Percentiles rank a stretch among this genome's conserved stretches.
Conservation (phyloP, 257 asterid species). For the Verbena officinalis region DNA sequence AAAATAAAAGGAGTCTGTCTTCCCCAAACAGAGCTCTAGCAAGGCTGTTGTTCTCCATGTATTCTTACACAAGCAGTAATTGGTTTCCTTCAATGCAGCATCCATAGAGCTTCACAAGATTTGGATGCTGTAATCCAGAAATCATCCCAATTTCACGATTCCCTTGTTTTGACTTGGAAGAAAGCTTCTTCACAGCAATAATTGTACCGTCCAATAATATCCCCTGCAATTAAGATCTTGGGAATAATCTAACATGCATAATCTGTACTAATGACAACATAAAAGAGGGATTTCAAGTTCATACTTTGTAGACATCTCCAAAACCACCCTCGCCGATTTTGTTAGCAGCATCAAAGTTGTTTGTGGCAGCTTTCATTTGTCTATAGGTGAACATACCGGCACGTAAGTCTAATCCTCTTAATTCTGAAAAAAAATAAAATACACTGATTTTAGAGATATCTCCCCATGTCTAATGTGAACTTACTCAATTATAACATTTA, state of each 20-base stretch:
- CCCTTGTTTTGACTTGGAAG: slow-evolving; percentile 68
- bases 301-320: slow-evolving; percentile 69
- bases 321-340: slow-evolving; percentile 79
- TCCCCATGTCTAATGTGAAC: background rate
- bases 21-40: slow-evolving; percentile 61
- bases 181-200: slow-evolving; percentile 71
- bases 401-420: slow-evolving; percentile 56
- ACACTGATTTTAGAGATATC: background rate
- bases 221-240: slow-evolving; percentile 47
- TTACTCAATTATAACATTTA: background rate
- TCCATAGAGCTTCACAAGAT: slow-evolving; percentile 65
- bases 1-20: no score
- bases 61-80: slow-evolving; percentile 64
- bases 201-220: slow-evolving; percentile 50
- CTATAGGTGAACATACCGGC: slow-evolving; percentile 54
- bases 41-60: slow-evolving; percentile 69
- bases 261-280: background rate
- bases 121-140: slow-evolving; percentile 65
- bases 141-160: slow-evolving; percentile 64
- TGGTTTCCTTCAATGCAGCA: slow-evolving; percentile 72
- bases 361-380: slow-evolving; percentile 70
- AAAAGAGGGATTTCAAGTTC: background rate
- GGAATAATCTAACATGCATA: background rate
- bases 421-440: slow-evolving; percentile 44
- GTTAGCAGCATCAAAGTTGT: slow-evolving; percentile 49